Evolutionary conservation across 805 yeast species (phyloP), one percentile per base, ranked within the genome.

Genomic region (Starmerella kuoi): DNA sequence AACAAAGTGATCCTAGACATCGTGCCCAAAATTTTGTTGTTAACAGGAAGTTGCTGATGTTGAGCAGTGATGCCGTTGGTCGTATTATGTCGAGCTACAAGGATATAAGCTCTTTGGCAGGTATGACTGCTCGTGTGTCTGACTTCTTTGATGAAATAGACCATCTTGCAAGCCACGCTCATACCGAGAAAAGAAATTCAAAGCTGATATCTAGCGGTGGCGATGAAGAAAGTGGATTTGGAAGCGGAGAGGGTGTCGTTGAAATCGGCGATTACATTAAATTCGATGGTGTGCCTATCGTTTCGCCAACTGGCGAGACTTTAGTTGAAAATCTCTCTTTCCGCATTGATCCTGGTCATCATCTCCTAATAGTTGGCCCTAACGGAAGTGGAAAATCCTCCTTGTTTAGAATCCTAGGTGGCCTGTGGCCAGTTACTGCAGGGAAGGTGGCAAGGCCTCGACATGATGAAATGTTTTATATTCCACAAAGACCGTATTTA

Each of bases 381-480:
- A 87, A 87, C 57, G 97, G 97, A 1, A 82, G 94, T 49, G 97
- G 97, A 22, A 87, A 87, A 62, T 86, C 95, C 0, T 87, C 96
- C 0, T 65, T 87, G 44, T 87, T 87, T 61, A 73, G 97, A 57
- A 74, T 87, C 55, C 69, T 87, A 36, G 95, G 96, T 42, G 95
- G 95, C 0, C 67, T 87, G 51, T 87, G 97, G 97, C 94, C 91
- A 2, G 77, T 86, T 18, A 66, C 70, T 35, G 62, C 65, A 25
- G 73, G 73, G 25, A 58, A 62, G 20, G 69, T 83, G 31, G 70
- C 70, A 5, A 73, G 82, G 22, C 94, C 94, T 5, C 67, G 68
- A 32, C 64, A 73, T 3, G 72, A 73, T 53, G 76, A 74, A 43
- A 76, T 87, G 55, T 87, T 86, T 57, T 87, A 87, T 61, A 70